phyloP scores from a whole-genome alignment of 2,329 filamentous ascomycete genomes.

The Beauveria asiatica region DNA sequence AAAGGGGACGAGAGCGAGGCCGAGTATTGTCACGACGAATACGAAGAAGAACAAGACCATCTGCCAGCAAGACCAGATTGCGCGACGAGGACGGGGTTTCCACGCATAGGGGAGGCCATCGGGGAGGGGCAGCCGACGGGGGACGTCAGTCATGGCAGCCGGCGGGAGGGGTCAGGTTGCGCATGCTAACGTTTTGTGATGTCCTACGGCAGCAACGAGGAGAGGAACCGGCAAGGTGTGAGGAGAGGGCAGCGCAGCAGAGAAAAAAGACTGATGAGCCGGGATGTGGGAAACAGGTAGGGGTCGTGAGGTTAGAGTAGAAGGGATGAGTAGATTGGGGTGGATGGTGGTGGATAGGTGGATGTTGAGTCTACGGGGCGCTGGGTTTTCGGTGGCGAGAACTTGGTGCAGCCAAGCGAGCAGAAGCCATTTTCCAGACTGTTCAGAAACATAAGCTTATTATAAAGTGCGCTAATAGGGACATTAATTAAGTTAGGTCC shows the following conservation, averaged over 20 bases:
- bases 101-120: conserved; percentile 1
- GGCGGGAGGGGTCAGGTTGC: neutral
- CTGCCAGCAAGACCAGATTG: conserved; percentile 11
- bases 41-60: conserved; percentile 17
- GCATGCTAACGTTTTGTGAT: neutral
- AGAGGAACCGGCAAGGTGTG: neutral
- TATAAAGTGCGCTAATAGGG: no score
- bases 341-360: no score
- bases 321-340: no score
- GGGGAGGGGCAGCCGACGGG: neutral
- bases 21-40: conserved; percentile 17
- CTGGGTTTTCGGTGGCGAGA: neutral
- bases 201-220: neutral
- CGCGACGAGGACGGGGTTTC: neutral
- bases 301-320: no score
- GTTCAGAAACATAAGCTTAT: no score
- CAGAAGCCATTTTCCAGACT: no score
- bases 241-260: neutral
- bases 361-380: neutral
- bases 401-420: neutral
- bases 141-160: neutral
- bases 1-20: conserved; percentile 17
- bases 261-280: neutral
- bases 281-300: no score
- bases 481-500: no score